These are phyloP conservation scores for Plantago coronopus DNA, from an alignment of 305 asterid genomes.

Conservation along the genomic window DNA sequence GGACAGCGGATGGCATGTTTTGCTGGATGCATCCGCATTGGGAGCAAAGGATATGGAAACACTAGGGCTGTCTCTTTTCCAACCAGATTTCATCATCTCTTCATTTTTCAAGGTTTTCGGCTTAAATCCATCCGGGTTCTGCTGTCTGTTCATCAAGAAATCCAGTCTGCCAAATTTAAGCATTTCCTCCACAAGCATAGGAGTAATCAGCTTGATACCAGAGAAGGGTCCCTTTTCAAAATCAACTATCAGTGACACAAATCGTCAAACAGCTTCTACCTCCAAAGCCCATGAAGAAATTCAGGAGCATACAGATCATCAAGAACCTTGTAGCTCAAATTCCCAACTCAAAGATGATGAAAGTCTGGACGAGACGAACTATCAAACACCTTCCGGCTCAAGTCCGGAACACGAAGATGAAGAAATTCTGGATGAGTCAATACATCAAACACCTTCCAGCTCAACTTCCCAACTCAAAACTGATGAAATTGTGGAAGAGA, in stretches of 20 bases:
- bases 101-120: conserved; percentile 76
- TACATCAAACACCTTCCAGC: too few relatives aligned
- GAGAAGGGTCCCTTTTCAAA: conserved; percentile 14
- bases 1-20: conserved; percentile 75
- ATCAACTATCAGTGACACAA: neutral
- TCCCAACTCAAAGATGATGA: too few relatives aligned
- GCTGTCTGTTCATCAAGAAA: conserved; percentile 65
- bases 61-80: conserved; percentile 68
- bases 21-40: conserved; percentile 73
- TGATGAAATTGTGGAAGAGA: conserved; percentile 30
- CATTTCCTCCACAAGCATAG: conserved; percentile 38
- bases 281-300: conserved; percentile 25
- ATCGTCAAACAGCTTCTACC: conserved; percentile 14
- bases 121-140: conserved; percentile 74
- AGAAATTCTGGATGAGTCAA: conserved; percentile 17
- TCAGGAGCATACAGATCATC: too few relatives aligned
- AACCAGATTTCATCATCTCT: conserved; percentile 66
- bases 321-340: too few relatives aligned
- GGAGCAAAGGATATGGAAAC: conserved; percentile 88
- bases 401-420: neutral
- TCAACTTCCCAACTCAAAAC: too few relatives aligned
- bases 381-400: too few relatives aligned
- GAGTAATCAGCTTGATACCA: conserved; percentile 55
- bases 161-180: conserved; percentile 32
- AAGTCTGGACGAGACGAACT: too few relatives aligned